Base-by-base conservation (phyloP, 306 rosid species). In the barrel medic (Medicago truncatula) region DNA sequence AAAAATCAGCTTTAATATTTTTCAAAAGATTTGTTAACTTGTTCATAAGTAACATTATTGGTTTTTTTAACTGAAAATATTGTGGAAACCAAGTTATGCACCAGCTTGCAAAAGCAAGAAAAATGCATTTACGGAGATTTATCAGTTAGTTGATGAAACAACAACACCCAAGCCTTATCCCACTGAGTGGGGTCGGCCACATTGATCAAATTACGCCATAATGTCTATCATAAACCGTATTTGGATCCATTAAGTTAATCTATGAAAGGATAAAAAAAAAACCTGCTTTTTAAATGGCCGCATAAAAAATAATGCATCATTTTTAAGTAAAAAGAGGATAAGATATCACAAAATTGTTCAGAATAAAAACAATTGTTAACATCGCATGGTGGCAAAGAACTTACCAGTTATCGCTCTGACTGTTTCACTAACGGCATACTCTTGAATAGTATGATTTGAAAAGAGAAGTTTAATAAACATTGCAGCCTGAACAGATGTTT, bases 371-470 rank as follows among this genome's bases (percentile, higher is more conserved):
- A 61, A 16, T 36, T 21, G 31, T 71, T 38, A 75, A 76, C 39
- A 70, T 74, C 46, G 16, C 71, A 49, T 36, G 14, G 44, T 36
- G 71, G 73, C 39, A 44, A 71, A 59, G 47, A 82, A 66, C 93
- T 85, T 80, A 95, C 98, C 97, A 62, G 98, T 95, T 73, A 95
- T 90, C 5, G 97, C 91, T 81, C 98, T 90, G 71, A 95, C 97
- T 40, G 97, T 92, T 86, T 95, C 98, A 83, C 97, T 95, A 28
- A 97, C 92, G 78, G 98, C 98, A 70, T 95, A 95, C 83, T 95
- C 98, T 84, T 95, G 98, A 85, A 95, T 95, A 60, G 97, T 95
- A 62, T 95, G 83, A 76, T 92, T 95, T 76, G 97, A 89, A 85
- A 95, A 95, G 23, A 95, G 93, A 80, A 95, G 98, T 80, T 95